These are phyloP conservation scores for Sporisorium exsertum DNA, from an alignment of 1,284 basidiomycete species.

Conservation along the genomic window DNA sequence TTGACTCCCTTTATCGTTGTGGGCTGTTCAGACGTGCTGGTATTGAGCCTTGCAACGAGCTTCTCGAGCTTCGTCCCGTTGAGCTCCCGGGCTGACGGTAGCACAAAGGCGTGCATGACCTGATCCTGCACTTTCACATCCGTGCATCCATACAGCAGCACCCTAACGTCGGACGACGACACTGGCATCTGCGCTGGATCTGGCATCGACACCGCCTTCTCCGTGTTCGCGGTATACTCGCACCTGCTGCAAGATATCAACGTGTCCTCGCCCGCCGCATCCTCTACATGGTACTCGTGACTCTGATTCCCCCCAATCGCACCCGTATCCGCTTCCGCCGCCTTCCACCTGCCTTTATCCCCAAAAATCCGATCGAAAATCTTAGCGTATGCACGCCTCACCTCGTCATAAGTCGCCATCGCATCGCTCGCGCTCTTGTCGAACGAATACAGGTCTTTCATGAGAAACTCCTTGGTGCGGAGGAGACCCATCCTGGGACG, in stretches of 20 bases:
- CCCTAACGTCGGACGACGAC: slow-evolving; percentile 32
- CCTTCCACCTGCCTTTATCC: slow-evolving; percentile 33
- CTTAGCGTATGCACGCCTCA: slow-evolving; percentile 61
- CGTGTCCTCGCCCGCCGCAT: slow-evolving; percentile 69
- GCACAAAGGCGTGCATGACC: slow-evolving; percentile 54
- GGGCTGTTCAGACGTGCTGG: background rate
- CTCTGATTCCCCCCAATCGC: slow-evolving; percentile 69
- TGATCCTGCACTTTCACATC: slow-evolving; percentile 31
- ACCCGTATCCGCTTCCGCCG: slow-evolving; percentile 69
- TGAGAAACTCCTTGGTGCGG: slow-evolving; percentile 69
- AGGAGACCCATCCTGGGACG: slow-evolving; percentile 69
- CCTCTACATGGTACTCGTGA: slow-evolving; percentile 69
- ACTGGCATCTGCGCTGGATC: slow-evolving; percentile 18
- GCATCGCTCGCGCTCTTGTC: slow-evolving; percentile 50
- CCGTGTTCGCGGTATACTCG: slow-evolving; percentile 66
- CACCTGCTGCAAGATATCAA: slow-evolving; percentile 66
- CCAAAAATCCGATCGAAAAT: slow-evolving; percentile 63
- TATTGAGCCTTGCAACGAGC: slow-evolving; percentile 14
- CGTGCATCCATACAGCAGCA: slow-evolving; percentile 44
- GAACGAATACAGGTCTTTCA: slow-evolving; percentile 71
- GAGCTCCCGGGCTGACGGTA: slow-evolving; percentile 32
- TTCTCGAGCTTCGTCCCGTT: slow-evolving; percentile 60
- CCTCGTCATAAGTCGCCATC: slow-evolving; percentile 60
- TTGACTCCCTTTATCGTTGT: background rate
- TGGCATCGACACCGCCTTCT: slow-evolving; percentile 62